phyloP scores from a whole-genome alignment of 257 asterid species.

The Jacaranda copaia region DNA sequence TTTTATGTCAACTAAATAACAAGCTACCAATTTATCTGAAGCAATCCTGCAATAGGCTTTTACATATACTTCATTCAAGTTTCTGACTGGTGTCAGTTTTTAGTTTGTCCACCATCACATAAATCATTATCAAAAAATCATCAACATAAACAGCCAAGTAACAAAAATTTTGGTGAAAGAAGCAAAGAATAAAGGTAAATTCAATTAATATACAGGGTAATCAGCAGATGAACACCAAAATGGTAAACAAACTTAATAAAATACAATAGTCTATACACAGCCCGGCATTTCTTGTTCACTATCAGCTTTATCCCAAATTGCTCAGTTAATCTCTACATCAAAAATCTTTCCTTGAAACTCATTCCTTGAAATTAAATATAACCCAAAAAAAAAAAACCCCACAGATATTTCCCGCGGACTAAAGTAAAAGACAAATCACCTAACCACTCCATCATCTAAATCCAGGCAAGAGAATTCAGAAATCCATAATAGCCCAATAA shows the following conservation, averaged over 20 bases:
- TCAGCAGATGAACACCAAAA: not conserved
- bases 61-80: slow-evolving; percentile 23
- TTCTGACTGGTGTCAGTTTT: slow-evolving; percentile 9
- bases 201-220: not conserved
- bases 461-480: not conserved
- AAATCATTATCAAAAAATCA: too few species aligned
- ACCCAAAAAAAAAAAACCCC: not conserved
- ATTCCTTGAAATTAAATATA: not conserved
- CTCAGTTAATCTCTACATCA: not conserved
- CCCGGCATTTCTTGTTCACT: not conserved
- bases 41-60: not conserved
- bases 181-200: slow-evolving; percentile 4
- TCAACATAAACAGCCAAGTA: not conserved
- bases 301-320: slow-evolving; percentile 2
- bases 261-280: not conserved
- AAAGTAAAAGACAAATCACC: slow-evolving; percentile 15
- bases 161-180: not conserved
- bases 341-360: not conserved
- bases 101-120: not conserved
- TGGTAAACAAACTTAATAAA: not conserved
- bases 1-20: not conserved
- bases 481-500: not conserved
- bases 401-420: slow-evolving; percentile 10
- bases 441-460: slow-evolving; percentile 15
- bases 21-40: slow-evolving; percentile 18